Percentiles rank a stretch among this genome's conserved stretches.
Conservation (phyloP, 2,329 filamentous ascomycete species). For the Daldinia eschscholtzii region DNA sequence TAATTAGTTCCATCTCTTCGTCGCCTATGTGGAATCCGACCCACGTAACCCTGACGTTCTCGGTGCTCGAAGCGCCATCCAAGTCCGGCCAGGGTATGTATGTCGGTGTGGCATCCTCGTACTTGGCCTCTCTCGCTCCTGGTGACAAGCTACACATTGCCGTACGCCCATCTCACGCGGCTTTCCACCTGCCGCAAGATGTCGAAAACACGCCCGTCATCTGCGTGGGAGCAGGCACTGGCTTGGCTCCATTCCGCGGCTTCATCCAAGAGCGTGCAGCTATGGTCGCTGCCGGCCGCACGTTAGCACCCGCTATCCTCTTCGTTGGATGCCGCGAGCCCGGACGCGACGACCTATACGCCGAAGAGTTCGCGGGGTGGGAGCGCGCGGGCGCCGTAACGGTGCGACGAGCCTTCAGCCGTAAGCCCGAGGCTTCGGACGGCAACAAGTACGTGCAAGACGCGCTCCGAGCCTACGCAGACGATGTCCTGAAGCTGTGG, state of each 20-base stretch:
- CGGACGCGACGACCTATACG: slow-evolving; percentile 70
- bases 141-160: slow-evolving; percentile 59
- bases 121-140: slow-evolving; percentile 64
- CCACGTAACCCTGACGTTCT: slow-evolving; percentile 75
- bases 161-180: slow-evolving; percentile 54
- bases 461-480: slow-evolving; percentile 54
- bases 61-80: slow-evolving; percentile 70
- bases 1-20: slow-evolving; percentile 74
- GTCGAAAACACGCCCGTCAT: slow-evolving; percentile 63
- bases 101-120: slow-evolving; percentile 72
- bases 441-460: slow-evolving; percentile 65
- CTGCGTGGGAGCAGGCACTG: slow-evolving; percentile 66
- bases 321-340: slow-evolving; percentile 73
- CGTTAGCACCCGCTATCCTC: slow-evolving; percentile 71
- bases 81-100: slow-evolving; percentile 63
- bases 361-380: slow-evolving; percentile 70
- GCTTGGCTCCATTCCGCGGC: slow-evolving; percentile 72
- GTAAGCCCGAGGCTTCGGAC: slow-evolving; percentile 55
- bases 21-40: slow-evolving; percentile 72
- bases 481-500: slow-evolving; percentile 57
- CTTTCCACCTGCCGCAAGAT: slow-evolving; percentile 64
- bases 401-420: slow-evolving; percentile 71
- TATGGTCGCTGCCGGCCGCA: slow-evolving; percentile 62
- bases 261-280: slow-evolving; percentile 73
- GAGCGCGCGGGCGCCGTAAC: slow-evolving; percentile 70